phyloP scores from a whole-genome alignment of 2,329 filamentous ascomycete species.

The Calonectria pauciramosa region DNA sequence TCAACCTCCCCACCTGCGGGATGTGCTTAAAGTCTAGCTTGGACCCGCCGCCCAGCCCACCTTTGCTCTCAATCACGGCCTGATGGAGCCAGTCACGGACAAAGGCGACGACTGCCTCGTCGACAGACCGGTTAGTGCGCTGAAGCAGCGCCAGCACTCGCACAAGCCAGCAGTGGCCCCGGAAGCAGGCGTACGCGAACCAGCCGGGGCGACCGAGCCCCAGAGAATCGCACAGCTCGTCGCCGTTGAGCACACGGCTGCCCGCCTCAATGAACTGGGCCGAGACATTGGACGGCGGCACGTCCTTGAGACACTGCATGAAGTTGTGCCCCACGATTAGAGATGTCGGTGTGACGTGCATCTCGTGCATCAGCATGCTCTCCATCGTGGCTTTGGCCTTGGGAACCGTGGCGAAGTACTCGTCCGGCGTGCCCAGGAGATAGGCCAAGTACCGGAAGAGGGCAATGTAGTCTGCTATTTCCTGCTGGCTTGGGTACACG shows the following conservation, averaged over 20 bases:
- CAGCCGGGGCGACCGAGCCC: conserved; percentile 49
- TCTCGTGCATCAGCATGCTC: conserved; percentile 51
- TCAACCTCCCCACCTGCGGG: background rate
- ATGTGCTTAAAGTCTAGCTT: background rate
- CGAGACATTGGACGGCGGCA: conserved; percentile 53
- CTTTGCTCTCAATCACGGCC: conserved; percentile 13
- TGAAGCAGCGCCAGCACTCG: conserved; percentile 45
- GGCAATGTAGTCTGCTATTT: conserved; percentile 74
- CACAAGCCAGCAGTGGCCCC: conserved; percentile 50
- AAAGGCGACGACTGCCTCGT: conserved; percentile 42
- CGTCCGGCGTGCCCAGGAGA: conserved; percentile 46
- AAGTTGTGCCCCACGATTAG: conserved; percentile 54
- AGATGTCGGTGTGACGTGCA: conserved; percentile 51
- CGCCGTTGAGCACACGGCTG: conserved; percentile 54
- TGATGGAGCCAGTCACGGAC: conserved; percentile 44
- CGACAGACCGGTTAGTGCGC: conserved; percentile 39
- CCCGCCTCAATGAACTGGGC: conserved; percentile 20
- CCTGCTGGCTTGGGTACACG: conserved; percentile 68
- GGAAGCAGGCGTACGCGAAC: conserved; percentile 47
- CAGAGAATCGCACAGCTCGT: conserved; percentile 53
- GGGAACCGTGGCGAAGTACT: conserved; percentile 40
- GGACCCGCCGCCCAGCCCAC: background rate
- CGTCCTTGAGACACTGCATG: conserved; percentile 52
- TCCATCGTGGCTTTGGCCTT: conserved; percentile 51
- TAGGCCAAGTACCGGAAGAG: conserved; percentile 59